Conservation (phyloP, 2,329 filamentous ascomycete species). For the Cadophora sp. region DNA sequence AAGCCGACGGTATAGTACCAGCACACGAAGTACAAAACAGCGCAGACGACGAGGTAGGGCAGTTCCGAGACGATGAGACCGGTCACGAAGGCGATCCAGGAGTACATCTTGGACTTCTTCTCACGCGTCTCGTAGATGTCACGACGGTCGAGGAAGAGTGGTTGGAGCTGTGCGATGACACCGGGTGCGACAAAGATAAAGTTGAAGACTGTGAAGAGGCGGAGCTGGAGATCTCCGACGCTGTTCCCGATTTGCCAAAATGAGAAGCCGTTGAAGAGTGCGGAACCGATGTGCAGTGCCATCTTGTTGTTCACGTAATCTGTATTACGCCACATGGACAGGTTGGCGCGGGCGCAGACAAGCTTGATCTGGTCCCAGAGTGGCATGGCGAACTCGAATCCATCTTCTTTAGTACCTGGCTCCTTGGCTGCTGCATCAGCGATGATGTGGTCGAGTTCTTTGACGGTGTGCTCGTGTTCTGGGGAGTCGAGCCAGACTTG, state of each 20-base stretch:
- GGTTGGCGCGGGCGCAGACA: constrained; percentile 40
- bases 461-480: constrained; percentile 57
- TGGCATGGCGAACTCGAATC: constrained; percentile 59
- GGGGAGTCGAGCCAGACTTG: constrained; percentile 69
- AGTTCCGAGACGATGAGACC: constrained; percentile 56
- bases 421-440: constrained; percentile 50
- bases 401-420: constrained; percentile 47
- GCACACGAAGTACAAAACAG: constrained; percentile 54
- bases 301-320: constrained; percentile 59
- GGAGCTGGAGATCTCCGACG: constrained; percentile 58
- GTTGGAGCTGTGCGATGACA: constrained; percentile 64
- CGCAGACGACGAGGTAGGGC: constrained; percentile 53
- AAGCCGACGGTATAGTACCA: constrained; percentile 67
- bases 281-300: constrained; percentile 58
- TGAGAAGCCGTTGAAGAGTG: constrained; percentile 66
- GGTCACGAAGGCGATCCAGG: constrained; percentile 64
- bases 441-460: constrained; percentile 65
- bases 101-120: constrained; percentile 67
- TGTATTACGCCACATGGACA: constrained; percentile 69
- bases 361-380: constrained; percentile 57
- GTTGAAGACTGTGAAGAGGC: constrained; percentile 66
- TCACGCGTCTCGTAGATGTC: constrained; percentile 65
- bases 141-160: constrained; percentile 61
- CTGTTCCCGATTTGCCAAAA: constrained; percentile 65
- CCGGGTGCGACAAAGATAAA: constrained; percentile 68